Evolutionary conservation across 345 rosid species (phyloP).

Genomic region (Melaleuca quinquenervia): DNA sequence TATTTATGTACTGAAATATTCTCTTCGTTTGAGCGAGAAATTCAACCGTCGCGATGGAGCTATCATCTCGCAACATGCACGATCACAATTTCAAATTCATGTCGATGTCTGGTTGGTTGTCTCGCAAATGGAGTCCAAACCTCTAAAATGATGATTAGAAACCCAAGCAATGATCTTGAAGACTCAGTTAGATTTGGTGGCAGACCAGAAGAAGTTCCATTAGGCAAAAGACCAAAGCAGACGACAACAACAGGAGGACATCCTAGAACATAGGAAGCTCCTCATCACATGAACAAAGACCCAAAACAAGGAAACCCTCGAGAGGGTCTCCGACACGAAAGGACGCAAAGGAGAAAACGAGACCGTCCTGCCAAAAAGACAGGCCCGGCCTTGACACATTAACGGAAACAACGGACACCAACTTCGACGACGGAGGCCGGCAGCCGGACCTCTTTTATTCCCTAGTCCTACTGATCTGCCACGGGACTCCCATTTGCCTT

Average conservation of each 20-base stretch:
- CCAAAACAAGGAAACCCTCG: background rate
- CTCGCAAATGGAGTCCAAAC: fast-evolving
- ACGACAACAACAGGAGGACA: background rate
- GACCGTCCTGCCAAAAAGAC: background rate
- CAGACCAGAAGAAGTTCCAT: background rate
- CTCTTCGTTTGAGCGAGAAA: background rate
- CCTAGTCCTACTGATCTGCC: background rate
- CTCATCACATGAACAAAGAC: background rate
- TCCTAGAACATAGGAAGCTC: background rate
- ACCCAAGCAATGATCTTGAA: background rate
- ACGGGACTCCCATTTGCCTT: background rate
- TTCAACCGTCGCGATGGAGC: fast-evolving
- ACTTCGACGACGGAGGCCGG: background rate
- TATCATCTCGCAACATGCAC: background rate
- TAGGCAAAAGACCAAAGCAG: background rate
- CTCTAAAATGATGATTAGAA: background rate
- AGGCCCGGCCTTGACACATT: background rate
- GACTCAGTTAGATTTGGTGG: background rate
- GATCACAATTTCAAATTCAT: background rate
- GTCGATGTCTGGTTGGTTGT: background rate
- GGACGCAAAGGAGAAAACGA: background rate
- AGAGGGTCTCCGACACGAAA: background rate
- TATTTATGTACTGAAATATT: background rate
- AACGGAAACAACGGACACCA: background rate
- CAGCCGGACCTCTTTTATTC: background rate